phyloP scores from a whole-genome alignment of 2,329 filamentous ascomycete genomes.

The Xylaria sp. region DNA sequence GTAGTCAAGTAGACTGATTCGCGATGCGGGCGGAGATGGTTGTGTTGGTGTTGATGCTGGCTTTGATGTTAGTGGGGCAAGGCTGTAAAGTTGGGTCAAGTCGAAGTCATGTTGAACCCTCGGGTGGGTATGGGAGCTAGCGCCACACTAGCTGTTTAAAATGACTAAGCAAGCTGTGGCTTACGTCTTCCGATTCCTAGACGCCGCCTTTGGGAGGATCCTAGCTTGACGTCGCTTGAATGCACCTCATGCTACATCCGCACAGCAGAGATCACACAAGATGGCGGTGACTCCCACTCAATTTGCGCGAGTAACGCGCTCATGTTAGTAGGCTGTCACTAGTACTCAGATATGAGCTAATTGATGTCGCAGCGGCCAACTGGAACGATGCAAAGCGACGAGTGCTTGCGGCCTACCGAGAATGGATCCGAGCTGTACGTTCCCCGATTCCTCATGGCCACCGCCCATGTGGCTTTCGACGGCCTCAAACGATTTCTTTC shows the following conservation, averaged over 20 bases:
- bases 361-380: slow-evolving; percentile 74
- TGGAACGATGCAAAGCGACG: slow-evolving; percentile 89
- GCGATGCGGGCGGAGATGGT: background rate
- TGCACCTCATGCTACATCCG: slow-evolving; percentile 46
- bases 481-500: background rate
- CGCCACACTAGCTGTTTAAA: background rate
- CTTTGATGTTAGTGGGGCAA: slow-evolving; percentile 48
- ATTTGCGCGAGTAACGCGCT: slow-evolving; percentile 82
- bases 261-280: slow-evolving; percentile 57
- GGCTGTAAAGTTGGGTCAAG: slow-evolving; percentile 40
- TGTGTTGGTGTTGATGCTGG: slow-evolving; percentile 21
- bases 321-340: slow-evolving; percentile 68
- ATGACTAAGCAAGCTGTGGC: slow-evolving; percentile 46
- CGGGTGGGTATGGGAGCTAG: background rate
- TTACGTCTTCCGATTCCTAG: slow-evolving; percentile 33
- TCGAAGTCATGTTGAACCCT: slow-evolving; percentile 31
- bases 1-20: background rate
- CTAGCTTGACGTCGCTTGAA: slow-evolving; percentile 49
- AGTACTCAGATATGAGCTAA: slow-evolving; percentile 49
- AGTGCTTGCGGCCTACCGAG: slow-evolving; percentile 89
- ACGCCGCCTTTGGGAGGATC: slow-evolving; percentile 32
- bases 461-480: background rate
- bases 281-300: slow-evolving; percentile 95
- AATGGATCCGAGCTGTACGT: slow-evolving; percentile 96
- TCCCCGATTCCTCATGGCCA: slow-evolving; percentile 23